These are phyloP conservation scores for Ophiostoma piceae DNA, from an alignment of 2,329 filamentous ascomycete species.

Conservation along the genomic window DNA sequence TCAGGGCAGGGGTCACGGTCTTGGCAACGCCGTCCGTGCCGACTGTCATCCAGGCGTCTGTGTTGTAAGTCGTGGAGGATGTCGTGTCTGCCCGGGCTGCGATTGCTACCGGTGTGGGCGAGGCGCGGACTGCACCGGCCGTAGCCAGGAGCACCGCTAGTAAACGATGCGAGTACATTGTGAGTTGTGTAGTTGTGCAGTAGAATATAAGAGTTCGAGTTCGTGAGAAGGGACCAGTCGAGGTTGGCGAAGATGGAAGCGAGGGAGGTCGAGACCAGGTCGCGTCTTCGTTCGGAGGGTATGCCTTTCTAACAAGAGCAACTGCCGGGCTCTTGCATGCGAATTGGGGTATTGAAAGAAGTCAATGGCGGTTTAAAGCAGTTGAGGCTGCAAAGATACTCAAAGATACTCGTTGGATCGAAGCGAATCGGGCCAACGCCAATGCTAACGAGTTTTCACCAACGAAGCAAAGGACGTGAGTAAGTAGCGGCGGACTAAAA, in stretches of 20 bases:
- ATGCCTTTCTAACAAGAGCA: not conserved
- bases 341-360: not conserved
- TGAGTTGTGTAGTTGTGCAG: not conserved
- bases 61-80: slow-evolving; percentile 23
- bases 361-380: not conserved
- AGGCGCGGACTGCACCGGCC: slow-evolving; percentile 18
- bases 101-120: slow-evolving; percentile 25
- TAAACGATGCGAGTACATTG: slow-evolving; percentile 12
- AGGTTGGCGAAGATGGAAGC: not conserved
- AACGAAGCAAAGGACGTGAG: not conserved
- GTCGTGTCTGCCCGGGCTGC: slow-evolving; percentile 32
- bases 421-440: not conserved
- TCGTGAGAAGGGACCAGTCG: not conserved
- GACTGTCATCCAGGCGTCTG: slow-evolving; percentile 49
- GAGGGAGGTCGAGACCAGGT: not conserved
- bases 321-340: not conserved
- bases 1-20: slow-evolving; percentile 47
- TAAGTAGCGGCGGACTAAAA: not conserved
- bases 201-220: not conserved
- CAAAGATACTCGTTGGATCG: slow-evolving; percentile 4
- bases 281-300: not conserved
- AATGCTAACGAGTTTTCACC: slow-evolving; percentile 9
- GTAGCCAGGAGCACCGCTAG: slow-evolving; percentile 18
- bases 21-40: slow-evolving; percentile 43
- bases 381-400: not conserved